Conservation (phyloP, 208 protist genomes). For the Crithidia fasciculata region DNA sequence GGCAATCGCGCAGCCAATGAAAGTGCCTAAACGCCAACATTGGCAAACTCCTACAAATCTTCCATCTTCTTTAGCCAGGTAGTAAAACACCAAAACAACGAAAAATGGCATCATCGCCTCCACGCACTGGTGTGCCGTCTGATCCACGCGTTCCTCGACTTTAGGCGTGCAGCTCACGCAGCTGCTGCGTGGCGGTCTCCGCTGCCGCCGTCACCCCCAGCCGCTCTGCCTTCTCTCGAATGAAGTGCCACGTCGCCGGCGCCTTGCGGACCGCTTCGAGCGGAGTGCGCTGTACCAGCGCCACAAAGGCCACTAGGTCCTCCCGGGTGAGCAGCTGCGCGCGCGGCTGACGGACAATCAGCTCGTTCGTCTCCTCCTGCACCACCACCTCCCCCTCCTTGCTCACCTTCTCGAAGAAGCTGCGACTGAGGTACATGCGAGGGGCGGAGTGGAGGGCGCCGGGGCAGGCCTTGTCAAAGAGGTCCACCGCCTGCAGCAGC, state of each 20-base stretch:
- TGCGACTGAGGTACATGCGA: slow-evolving; percentile 51
- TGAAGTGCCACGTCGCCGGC: slow-evolving; percentile 55
- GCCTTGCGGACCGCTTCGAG: slow-evolving; percentile 44
- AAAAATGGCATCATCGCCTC: no score
- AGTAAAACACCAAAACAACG: no score
- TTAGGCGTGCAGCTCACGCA: slow-evolving; percentile 7
- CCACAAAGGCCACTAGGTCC: slow-evolving; percentile 48
- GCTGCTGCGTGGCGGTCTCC: slow-evolving; percentile 10
- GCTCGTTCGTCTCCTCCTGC: slow-evolving; percentile 26
- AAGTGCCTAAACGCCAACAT: no score
- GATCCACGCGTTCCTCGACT: not conserved
- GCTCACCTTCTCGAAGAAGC: slow-evolving; percentile 63
- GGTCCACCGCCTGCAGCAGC: slow-evolving; percentile 63
- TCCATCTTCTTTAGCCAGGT: no score
- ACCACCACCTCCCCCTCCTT: slow-evolving; percentile 64
- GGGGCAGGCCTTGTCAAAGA: slow-evolving; percentile 61
- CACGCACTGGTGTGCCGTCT: not conserved
- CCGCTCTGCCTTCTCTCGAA: slow-evolving; percentile 59
- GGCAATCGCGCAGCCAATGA: no score
- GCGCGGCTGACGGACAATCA: slow-evolving; percentile 44
- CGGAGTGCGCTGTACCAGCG: slow-evolving; percentile 51
- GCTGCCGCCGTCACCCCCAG: slow-evolving; percentile 36
- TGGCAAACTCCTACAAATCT: no score
- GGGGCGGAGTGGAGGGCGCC: slow-evolving; percentile 40
- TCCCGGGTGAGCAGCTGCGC: slow-evolving; percentile 53